phyloP scores from a whole-genome alignment of 768 basidiomycete species.

The Pleurotus citrinopileatus region DNA sequence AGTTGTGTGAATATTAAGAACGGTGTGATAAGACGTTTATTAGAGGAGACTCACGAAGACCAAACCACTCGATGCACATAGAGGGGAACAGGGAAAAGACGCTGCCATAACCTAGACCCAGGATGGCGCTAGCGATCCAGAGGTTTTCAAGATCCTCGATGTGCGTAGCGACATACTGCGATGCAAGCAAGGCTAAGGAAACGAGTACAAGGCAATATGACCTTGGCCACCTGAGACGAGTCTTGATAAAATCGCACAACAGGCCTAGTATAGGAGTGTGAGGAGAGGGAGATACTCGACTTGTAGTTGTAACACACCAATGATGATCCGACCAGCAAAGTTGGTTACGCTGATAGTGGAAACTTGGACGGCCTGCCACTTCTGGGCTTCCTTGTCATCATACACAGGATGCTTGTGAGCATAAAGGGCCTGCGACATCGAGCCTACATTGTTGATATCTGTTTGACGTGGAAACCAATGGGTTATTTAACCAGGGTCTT shows the following conservation, averaged over 20 bases:
- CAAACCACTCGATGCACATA: conserved; percentile 88
- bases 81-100: conserved; percentile 71
- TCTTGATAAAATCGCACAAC: conserved; percentile 64
- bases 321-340: conserved; percentile 71
- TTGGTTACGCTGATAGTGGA: conserved; percentile 81
- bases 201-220: conserved; percentile 71
- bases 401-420: conserved; percentile 58
- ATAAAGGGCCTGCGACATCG: conserved; percentile 67
- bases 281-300: neutral
- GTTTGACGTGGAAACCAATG: conserved; percentile 10
- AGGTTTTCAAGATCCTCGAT: conserved; percentile 58
- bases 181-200: conserved; percentile 63
- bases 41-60: conserved; percentile 69
- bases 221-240: conserved; percentile 54
- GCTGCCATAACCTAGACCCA: conserved; percentile 73
- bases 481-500: neutral
- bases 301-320: conserved; percentile 43
- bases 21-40: neutral
- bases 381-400: conserved; percentile 62
- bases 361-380: conserved; percentile 84
- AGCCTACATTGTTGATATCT: conserved; percentile 83
- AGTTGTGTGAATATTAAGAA: neutral
- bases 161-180: conserved; percentile 59
- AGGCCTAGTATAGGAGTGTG: conserved; percentile 41
- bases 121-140: conserved; percentile 57